Conservation (phyloP, 768 basidiomycete species). For the Collybiopsis luxurians region DNA sequence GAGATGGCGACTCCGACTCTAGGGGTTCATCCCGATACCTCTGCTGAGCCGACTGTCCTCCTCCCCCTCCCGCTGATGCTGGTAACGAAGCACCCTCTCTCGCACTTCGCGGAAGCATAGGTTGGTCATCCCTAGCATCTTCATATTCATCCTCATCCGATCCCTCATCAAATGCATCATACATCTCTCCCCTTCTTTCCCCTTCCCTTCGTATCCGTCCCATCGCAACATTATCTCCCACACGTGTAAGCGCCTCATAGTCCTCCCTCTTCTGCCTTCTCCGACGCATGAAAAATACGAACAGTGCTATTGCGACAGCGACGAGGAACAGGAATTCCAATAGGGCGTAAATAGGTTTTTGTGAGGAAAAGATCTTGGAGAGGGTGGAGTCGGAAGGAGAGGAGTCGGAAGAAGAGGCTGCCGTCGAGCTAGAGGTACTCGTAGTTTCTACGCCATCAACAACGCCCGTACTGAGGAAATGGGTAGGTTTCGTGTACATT, state of each 20-base stretch:
- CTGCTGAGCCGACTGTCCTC: not conserved
- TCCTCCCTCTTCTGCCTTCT: slow-evolving; percentile 27
- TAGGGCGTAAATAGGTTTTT: slow-evolving; percentile 89
- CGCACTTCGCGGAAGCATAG: slow-evolving; percentile 46
- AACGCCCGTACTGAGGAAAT: slow-evolving; percentile 81
- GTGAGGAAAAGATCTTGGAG: slow-evolving; percentile 65
- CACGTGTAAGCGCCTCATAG: slow-evolving; percentile 52
- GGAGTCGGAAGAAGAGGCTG: not conserved
- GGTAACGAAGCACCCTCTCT: slow-evolving; percentile 15
- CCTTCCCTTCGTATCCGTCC: slow-evolving; percentile 15
- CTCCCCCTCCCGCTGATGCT: not conserved
- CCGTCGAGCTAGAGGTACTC: slow-evolving; percentile 16
- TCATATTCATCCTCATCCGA: slow-evolving; percentile 54
- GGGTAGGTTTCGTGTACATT: slow-evolving; percentile 80
- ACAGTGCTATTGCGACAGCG: slow-evolving; percentile 48
- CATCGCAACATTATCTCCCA: slow-evolving; percentile 76
- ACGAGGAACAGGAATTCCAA: slow-evolving; percentile 72
- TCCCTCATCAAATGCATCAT: slow-evolving; percentile 92
- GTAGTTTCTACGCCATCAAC: slow-evolving; percentile 59
- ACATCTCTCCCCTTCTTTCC: slow-evolving; percentile 52
- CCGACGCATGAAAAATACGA: slow-evolving; percentile 80
- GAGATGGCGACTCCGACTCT: not conserved
- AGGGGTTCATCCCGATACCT: not conserved
- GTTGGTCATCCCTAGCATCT: slow-evolving; percentile 60
- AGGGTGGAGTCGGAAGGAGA: slow-evolving; percentile 64